phyloP scores from a whole-genome alignment of 805 yeast genomes.

The Schwanniomyces sp. region DNA sequence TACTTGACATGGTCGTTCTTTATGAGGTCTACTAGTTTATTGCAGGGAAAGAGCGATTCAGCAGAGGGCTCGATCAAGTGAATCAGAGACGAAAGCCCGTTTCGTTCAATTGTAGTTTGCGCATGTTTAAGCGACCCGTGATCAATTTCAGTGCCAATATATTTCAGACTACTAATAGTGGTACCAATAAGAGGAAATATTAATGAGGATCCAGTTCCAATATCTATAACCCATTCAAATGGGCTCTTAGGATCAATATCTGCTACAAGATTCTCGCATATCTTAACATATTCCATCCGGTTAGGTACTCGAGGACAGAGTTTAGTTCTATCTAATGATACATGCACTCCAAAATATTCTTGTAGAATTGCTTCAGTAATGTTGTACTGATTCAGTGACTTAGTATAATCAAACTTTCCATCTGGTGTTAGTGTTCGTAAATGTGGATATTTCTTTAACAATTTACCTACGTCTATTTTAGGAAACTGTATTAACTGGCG shows the following conservation, averaged over 20 bases:
- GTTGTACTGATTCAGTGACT: slow-evolving; percentile 12
- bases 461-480: background rate
- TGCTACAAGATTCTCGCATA: slow-evolving; percentile 11
- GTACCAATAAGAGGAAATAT: slow-evolving; percentile 15
- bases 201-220: slow-evolving; percentile 21
- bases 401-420: slow-evolving; percentile 9
- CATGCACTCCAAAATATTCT: slow-evolving; percentile 9
- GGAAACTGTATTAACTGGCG: background rate
- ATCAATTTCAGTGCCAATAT: slow-evolving; percentile 17
- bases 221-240: slow-evolving; percentile 10
- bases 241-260: slow-evolving; percentile 3
- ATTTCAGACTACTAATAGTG: slow-evolving; percentile 1
- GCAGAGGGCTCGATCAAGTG: background rate
- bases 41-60: background rate
- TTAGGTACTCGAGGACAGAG: slow-evolving; percentile 20
- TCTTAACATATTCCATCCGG: slow-evolving; percentile 14
- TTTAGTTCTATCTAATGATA: slow-evolving; percentile 9
- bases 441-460: slow-evolving; percentile 1
- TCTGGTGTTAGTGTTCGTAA: background rate
- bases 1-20: slow-evolving; percentile 5
- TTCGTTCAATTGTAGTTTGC: background rate
- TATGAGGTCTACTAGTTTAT: background rate
- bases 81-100: background rate
- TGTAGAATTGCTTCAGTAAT: slow-evolving; percentile 13
- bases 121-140: slow-evolving; percentile 10